Evolutionary conservation across 345 rosid genomes (phyloP).

Genomic region (Ceriops zippeliana): DNA sequence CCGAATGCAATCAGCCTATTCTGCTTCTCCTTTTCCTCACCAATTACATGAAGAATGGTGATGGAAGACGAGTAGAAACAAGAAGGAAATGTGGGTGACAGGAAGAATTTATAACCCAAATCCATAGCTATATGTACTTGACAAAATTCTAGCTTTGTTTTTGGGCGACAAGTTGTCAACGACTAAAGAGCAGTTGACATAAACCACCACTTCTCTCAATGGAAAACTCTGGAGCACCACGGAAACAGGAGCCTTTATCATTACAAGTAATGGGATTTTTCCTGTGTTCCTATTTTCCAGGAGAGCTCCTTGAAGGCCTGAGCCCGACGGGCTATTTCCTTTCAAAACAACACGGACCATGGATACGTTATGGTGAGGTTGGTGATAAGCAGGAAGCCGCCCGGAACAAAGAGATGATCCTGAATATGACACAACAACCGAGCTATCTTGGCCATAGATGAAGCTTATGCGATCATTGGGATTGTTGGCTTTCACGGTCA

Average conservation of each 20-base stretch:
- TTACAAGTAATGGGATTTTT: constrained; percentile 39
- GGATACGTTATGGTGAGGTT: constrained; percentile 29
- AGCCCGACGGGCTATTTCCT: constrained; percentile 38
- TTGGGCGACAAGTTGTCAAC: constrained; percentile 40
- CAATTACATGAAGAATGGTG: neutral
- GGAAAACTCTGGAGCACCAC: constrained; percentile 28
- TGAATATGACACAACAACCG: constrained; percentile 26
- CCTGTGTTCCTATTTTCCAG: constrained; percentile 26
- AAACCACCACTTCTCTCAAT: constrained; percentile 29
- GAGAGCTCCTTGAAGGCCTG: constrained; percentile 35
- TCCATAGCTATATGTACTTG: constrained; percentile 24
- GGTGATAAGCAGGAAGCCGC: constrained; percentile 38
- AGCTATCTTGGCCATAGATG: constrained; percentile 40
- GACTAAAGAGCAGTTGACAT: constrained; percentile 36
- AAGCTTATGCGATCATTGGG: constrained; percentile 35
- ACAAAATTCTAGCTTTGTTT: constrained; percentile 30
- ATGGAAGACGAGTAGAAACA: neutral
- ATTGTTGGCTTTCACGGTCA: constrained; percentile 42
- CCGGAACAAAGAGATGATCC: constrained; percentile 41
- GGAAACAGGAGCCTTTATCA: constrained; percentile 36
- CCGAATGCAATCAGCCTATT: neutral
- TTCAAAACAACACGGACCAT: constrained; percentile 26
- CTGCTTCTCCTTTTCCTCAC: neutral
- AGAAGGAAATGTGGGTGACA: too few relatives aligned
- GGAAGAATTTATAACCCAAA: constrained; percentile 9